Evolutionary conservation across 208 protist genomes (phyloP).

Genomic region (Crithidia mellificae): DNA sequence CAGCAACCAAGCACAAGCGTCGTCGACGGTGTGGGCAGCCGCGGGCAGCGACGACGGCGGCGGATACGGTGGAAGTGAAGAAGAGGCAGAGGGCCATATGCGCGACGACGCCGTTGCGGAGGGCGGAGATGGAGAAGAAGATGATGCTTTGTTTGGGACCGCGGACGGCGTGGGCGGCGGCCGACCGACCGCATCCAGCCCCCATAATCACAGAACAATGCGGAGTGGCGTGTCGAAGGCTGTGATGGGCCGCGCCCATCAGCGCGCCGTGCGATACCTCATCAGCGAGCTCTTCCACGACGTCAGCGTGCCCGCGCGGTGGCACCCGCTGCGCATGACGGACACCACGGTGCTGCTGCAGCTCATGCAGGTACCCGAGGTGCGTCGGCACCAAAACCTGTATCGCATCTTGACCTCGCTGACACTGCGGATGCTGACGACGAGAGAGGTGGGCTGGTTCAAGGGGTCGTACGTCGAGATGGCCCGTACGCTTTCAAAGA

Average conservation of each 20-base stretch:
- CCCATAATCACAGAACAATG: neutral
- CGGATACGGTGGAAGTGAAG: neutral
- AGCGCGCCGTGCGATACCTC: neutral
- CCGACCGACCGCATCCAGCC: too few species aligned
- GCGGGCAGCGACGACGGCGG: neutral
- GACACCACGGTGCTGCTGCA: conserved; percentile 9
- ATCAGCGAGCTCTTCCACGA: neutral
- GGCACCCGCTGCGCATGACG: neutral
- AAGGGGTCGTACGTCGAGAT: too few species aligned
- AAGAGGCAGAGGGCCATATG: neutral
- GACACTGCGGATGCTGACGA: conserved; percentile 1
- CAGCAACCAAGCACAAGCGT: conserved; percentile 10
- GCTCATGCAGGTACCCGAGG: neutral
- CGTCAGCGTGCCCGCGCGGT: neutral
- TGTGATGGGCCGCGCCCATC: neutral
- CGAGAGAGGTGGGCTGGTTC: neutral
- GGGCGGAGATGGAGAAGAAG: too few species aligned
- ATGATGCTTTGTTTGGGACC: too few species aligned
- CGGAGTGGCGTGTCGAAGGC: neutral
- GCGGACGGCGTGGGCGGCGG: too few species aligned
- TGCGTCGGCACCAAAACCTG: neutral
- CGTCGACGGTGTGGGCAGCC: conserved; percentile 20
- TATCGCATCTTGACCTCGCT: neutral
- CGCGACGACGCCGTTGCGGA: neutral
- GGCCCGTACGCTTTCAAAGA: neutral